These are phyloP conservation scores for Ustilago curta DNA, from an alignment of 1,284 basidiomycete genomes.

Conservation along the genomic window DNA sequence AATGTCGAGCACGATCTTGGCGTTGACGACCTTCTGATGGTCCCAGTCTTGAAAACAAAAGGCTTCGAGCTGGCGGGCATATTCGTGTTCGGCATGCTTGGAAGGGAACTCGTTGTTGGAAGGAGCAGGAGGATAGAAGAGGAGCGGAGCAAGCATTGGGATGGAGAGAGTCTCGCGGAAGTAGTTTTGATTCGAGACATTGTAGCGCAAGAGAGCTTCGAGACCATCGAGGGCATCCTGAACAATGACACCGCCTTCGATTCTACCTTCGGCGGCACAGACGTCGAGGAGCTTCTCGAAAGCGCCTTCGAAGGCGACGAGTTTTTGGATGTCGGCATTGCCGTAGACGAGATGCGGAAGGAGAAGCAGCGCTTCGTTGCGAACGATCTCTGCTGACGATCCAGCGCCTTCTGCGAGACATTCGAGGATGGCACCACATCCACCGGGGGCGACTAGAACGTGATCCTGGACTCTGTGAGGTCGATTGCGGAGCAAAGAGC, in stretches of 20 bases:
- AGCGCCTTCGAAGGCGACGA: slow-evolving; percentile 94
- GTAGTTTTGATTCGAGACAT: slow-evolving; percentile 97
- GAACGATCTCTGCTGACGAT: slow-evolving; percentile 65
- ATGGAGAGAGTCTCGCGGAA: slow-evolving; percentile 92
- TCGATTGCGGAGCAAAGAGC: slow-evolving; percentile 76
- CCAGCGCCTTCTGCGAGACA: slow-evolving; percentile 69
- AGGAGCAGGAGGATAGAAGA: slow-evolving; percentile 80
- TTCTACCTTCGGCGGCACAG: slow-evolving; percentile 85
- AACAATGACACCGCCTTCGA: slow-evolving; percentile 86
- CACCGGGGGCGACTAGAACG: slow-evolving; percentile 84
- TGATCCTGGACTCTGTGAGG: slow-evolving; percentile 85
- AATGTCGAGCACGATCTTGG: slow-evolving; percentile 81
- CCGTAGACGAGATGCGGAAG: slow-evolving; percentile 84
- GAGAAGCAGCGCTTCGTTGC: slow-evolving; percentile 75
- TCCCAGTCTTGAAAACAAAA: slow-evolving; percentile 98
- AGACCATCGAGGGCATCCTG: slow-evolving; percentile 87
- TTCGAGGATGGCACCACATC: slow-evolving; percentile 78
- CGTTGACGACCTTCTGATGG: slow-evolving; percentile 84
- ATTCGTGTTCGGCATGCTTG: slow-evolving; percentile 72
- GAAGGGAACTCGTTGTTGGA: slow-evolving; percentile 67
- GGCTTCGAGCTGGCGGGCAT: slow-evolving; percentile 77
- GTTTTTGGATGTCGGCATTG: slow-evolving; percentile 94
- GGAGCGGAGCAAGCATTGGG: slow-evolving; percentile 81
- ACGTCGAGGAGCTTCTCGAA: slow-evolving; percentile 96
- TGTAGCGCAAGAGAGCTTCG: slow-evolving; percentile 87